These are phyloP conservation scores for Aspergillus taichungensis DNA, from an alignment of 495 filamentous ascomycete species.

Conservation along the genomic window DNA sequence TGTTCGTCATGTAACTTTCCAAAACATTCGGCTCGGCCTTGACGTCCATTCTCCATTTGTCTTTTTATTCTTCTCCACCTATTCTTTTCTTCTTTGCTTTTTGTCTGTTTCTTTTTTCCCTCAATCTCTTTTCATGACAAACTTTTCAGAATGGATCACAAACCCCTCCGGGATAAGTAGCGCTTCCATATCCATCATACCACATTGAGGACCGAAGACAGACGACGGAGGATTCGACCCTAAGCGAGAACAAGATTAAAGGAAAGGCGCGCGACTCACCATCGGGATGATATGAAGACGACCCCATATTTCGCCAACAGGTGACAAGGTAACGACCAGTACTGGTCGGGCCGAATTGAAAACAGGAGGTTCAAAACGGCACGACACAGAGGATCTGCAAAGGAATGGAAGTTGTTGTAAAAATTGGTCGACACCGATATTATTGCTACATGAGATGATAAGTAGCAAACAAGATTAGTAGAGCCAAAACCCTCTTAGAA, in stretches of 20 bases:
- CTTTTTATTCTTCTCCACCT: no score
- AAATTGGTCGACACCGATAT: slow-evolving; percentile 1
- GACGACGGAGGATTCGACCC: neutral
- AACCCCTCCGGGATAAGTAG: no score
- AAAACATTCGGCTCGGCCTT: no score
- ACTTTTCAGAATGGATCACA: no score
- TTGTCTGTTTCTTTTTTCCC: no score
- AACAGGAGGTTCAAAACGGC: slow-evolving; percentile 22
- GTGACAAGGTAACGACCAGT: slow-evolving; percentile 12
- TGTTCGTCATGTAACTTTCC: no score
- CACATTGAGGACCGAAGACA: neutral
- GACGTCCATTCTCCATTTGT: no score
- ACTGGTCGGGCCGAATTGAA: slow-evolving; percentile 15
- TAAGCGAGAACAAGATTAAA: slow-evolving; percentile 17
- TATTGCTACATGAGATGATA: slow-evolving; percentile 15
- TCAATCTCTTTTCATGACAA: no score
- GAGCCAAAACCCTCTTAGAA: neutral
- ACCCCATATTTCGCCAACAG: slow-evolving; percentile 27
- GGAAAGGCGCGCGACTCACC: slow-evolving; percentile 27
- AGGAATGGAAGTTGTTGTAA: neutral
- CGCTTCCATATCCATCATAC: no score
- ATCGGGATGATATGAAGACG: slow-evolving; percentile 30
- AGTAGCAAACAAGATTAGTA: neutral
- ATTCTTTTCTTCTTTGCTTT: no score
- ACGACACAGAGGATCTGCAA: slow-evolving; percentile 3